Conservation (phyloP, 2,329 filamentous ascomycete species). For the Colletotrichum godetiae region DNA sequence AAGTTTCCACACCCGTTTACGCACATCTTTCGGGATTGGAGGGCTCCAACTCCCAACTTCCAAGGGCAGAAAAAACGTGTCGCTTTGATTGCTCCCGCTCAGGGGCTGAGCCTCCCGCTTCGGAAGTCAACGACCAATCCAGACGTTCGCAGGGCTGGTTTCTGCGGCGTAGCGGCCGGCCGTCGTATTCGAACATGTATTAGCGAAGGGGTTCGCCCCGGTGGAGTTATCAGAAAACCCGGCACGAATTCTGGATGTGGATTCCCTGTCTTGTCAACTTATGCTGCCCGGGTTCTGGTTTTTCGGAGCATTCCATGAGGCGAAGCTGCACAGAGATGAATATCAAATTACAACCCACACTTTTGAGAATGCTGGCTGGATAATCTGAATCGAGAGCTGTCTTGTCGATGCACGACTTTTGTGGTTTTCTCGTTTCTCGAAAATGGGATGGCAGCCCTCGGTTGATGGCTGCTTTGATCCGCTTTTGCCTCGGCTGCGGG, state of each 20-base stretch:
- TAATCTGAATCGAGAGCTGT: not conserved
- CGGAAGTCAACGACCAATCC: constrained; percentile 17
- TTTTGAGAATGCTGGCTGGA: rapidly evolving
- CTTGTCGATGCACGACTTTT: not conserved
- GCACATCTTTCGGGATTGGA: not conserved
- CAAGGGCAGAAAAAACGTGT: not conserved
- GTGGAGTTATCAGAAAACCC: constrained; percentile 12
- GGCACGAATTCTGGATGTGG: not conserved
- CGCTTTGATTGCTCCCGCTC: not conserved
- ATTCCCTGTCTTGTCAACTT: not conserved
- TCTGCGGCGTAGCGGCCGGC: constrained; percentile 17
- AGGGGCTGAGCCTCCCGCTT: constrained; percentile 4
- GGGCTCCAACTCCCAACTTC: not conserved
- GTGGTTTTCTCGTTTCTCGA: not conserved
- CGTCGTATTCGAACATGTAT: constrained; percentile 25
- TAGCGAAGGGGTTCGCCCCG: constrained; percentile 4
- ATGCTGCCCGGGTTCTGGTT: not conserved
- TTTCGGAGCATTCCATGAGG: not conserved
- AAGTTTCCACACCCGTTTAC: not conserved
- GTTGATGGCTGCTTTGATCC: not conserved
- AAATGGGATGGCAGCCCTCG: not conserved
- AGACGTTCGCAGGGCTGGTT: constrained; percentile 7
- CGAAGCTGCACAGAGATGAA: not conserved
- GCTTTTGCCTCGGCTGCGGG: constrained; percentile 9
- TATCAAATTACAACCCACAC: not conserved